Evolutionary conservation across 768 basidiomycete species (phyloP), one percentile per base, ranked within the genome.

Genomic region (Suillus variegatus): DNA sequence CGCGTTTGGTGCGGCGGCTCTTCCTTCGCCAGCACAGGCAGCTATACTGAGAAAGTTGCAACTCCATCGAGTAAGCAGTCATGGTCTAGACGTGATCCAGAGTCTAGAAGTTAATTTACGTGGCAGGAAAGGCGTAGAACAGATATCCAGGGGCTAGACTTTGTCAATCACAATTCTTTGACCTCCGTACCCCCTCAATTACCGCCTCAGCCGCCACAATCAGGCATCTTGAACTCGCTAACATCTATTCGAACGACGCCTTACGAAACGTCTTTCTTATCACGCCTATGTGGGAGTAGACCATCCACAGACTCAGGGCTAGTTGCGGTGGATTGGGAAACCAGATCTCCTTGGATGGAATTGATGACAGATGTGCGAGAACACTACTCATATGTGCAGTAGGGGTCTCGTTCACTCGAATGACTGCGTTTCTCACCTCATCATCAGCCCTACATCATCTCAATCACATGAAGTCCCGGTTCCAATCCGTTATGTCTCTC

Each of bases 301-400:
- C 63, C 67, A 32, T 69, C 62, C n/a, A 76, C 67, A 58, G 63
- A 67, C 16, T 70, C 70, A 13, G 76, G 79, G 43, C 71, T 84
- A 36, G 81, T 93, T 47, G 82, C 86, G 12, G 79, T 88, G 32
- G 91, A 93, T 74, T 93, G 90, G 91, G 87, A 90, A 72, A 86
- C 84, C 4, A 78, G 77, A 47, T 76, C 91, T 4, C 86, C 90
- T 0, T 94, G 93, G 93, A 88, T 88, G 82, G 76, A 82, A 44
- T 82, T 94, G 52, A 90, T 93, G 89, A 73, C 76, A 40, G 92
- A 94, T 67, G 82, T 94, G 49, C 81, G 84, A 60, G 85, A 84
- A 3, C 92, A 94, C 77, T 84, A 88, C 70, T 69, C 73, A 2
- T 75, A 90, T 28, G 77, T 84, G 41, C 86, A 89, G 92, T 93